Conservation (phyloP, 352 stramenopile species). For the Phytophthora tentaculata region DNA sequence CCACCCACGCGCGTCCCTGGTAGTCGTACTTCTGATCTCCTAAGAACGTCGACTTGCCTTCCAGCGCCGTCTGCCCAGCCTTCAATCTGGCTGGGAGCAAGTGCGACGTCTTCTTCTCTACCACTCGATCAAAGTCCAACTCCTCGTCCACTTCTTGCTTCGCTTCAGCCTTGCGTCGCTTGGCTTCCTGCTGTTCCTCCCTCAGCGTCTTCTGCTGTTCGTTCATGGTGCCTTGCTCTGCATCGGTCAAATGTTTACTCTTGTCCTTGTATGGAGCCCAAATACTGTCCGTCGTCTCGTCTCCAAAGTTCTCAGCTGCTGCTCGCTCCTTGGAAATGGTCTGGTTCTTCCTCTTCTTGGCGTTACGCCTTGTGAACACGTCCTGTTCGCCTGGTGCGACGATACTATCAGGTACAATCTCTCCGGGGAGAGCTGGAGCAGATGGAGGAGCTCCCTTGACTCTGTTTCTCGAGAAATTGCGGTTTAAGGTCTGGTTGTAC, state of each 20-base stretch:
- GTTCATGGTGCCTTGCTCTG: constrained; percentile 54
- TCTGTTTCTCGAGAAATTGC: constrained; percentile 34
- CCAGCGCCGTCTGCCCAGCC: constrained; percentile 65
- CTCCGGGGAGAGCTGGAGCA: constrained; percentile 31
- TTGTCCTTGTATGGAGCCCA: constrained; percentile 75
- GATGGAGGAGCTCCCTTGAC: constrained; percentile 35
- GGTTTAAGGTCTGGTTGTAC: constrained; percentile 56
- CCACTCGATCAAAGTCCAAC: constrained; percentile 88
- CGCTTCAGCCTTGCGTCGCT: constrained; percentile 61
- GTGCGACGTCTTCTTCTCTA: constrained; percentile 86
- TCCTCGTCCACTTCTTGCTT: constrained; percentile 75
- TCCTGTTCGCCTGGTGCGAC: constrained; percentile 30
- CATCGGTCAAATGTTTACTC: constrained; percentile 47
- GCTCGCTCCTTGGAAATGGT: constrained; percentile 41
- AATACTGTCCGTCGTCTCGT: constrained; percentile 51
- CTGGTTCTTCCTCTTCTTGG: constrained; percentile 52
- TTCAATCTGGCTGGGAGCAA: constrained; percentile 75
- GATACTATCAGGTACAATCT: constrained; percentile 32
- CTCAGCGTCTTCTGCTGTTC: constrained; percentile 60
- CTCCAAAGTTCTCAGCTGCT: constrained; percentile 51
- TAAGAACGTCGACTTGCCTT: constrained; percentile 88
- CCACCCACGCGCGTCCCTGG: constrained; percentile 95
- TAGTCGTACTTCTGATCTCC: constrained; percentile 94
- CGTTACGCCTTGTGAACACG: constrained; percentile 48
- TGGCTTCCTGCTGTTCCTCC: constrained; percentile 61